Conservation (phyloP, 2,329 filamentous ascomycete species). For the Fusarium virguliforme region DNA sequence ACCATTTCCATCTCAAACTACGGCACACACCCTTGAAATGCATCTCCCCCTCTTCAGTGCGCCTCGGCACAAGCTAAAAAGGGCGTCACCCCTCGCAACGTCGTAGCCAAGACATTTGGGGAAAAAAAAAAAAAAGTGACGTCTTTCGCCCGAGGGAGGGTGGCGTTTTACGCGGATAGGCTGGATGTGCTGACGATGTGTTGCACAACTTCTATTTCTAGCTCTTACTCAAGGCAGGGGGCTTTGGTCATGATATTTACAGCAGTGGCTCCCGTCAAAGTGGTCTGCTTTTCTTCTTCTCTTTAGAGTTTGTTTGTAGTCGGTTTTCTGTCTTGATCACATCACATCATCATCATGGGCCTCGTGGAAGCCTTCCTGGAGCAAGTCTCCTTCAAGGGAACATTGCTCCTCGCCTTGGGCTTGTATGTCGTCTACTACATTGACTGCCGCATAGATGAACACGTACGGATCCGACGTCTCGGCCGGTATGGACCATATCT, state of each 20-base stretch:
- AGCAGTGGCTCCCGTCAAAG: not conserved
- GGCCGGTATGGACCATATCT: constrained; percentile 61
- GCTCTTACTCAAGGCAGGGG: not conserved
- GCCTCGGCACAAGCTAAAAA: constrained; percentile 35
- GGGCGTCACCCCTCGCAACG: not conserved
- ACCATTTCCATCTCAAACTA: constrained; percentile 21
- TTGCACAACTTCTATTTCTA: constrained; percentile 9
- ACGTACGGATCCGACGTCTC: constrained; percentile 63
- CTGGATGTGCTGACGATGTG: constrained; percentile 9
- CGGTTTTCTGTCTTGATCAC: not conserved
- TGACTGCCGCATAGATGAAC: constrained; percentile 59
- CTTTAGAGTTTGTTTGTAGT: not conserved
- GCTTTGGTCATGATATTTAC: not conserved
- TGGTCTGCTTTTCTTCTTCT: not conserved
- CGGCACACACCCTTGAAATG: constrained; percentile 26
- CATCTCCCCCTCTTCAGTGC: constrained; percentile 19
- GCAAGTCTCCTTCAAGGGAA: constrained; percentile 61
- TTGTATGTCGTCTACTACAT: constrained; percentile 59
- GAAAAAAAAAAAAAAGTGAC: constrained; percentile 25
- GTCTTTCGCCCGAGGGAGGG: constrained; percentile 24
- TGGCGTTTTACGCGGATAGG: constrained; percentile 5
- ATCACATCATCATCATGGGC: constrained; percentile 59
- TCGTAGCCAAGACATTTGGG: constrained; percentile 24
- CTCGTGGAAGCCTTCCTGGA: constrained; percentile 66
- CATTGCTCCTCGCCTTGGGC: constrained; percentile 57